phyloP scores from a whole-genome alignment of 2,329 filamentous ascomycete species.

The Fusarium humuli region DNA sequence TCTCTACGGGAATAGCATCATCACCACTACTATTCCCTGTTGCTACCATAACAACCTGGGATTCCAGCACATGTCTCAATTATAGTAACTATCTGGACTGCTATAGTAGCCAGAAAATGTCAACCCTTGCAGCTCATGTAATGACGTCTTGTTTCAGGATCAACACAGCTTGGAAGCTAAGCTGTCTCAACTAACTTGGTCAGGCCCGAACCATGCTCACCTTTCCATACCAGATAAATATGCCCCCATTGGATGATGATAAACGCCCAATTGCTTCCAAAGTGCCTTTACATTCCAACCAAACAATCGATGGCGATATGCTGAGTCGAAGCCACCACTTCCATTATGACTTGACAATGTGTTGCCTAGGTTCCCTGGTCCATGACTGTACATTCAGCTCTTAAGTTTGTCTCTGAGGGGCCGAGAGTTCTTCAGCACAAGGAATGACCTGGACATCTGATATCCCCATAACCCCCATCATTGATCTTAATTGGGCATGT shows the following conservation, averaged over 20 bases:
- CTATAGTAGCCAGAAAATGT: neutral
- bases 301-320: conserved; percentile 5
- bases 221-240: conserved; percentile 23
- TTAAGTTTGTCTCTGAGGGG: neutral
- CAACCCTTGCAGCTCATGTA: conserved; percentile 19
- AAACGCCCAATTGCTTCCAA: conserved; percentile 17
- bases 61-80: conserved; percentile 32
- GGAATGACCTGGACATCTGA: neutral
- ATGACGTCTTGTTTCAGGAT: conserved; percentile 42
- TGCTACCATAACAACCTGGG: conserved; percentile 29
- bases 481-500: neutral
- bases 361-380: conserved; percentile 34
- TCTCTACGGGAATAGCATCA: conserved; percentile 10
- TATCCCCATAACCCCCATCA: neutral
- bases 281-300: conserved; percentile 26
- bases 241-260: conserved; percentile 16
- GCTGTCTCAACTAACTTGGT: conserved; percentile 27
- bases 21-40: conserved; percentile 14
- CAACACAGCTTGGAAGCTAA: conserved; percentile 19
- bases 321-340: conserved; percentile 3
- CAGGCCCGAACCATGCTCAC: neutral
- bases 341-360: neutral
- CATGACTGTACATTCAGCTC: conserved; percentile 19
- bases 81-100: neutral
- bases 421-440: conserved; percentile 25